phyloP scores from a whole-genome alignment of 257 asterid genomes.

The Solanum appendiculatum region DNA sequence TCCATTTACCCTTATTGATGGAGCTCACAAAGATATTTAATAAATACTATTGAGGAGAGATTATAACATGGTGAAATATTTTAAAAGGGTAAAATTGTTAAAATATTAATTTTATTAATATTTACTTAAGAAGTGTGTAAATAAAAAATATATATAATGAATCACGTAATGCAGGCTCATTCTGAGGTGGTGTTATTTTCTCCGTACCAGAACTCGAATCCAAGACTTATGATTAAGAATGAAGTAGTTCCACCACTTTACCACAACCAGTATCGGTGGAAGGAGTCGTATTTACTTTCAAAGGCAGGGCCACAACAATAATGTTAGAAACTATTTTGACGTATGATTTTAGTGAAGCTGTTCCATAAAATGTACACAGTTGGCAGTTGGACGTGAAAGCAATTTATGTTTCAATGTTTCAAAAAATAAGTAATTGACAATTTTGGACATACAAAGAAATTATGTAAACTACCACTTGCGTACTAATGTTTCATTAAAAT shows the following conservation, averaged over 20 bases:
- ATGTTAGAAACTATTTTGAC: not conserved
- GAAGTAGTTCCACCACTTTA: fast-evolving
- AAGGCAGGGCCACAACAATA: not conserved
- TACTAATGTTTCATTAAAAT: not conserved
- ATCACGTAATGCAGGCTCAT: no score
- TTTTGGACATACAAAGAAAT: not conserved
- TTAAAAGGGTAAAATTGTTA: not conserved
- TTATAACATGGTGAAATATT: not conserved
- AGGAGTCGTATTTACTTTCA: not conserved
- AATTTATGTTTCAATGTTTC: not conserved
- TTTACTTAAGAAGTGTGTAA: not conserved
- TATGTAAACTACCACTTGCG: not conserved
- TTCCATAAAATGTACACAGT: not conserved
- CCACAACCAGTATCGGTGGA: no score
- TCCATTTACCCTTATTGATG: not conserved
- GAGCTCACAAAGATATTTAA: not conserved
- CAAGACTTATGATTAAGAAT: no score
- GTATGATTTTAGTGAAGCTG: not conserved
- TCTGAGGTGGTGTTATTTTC: no score
- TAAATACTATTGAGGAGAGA: not conserved
- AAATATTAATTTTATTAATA: not conserved
- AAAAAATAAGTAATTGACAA: not conserved
- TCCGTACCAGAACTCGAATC: no score
- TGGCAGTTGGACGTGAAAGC: not conserved
- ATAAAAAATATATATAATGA: not conserved